A percentile compares a stretch with the other conserved stretches of the same genome.
These are phyloP conservation scores for Fistulina hepatica DNA, from an alignment of 1,284 basidiomycete species.

Conservation along the genomic window DNA sequence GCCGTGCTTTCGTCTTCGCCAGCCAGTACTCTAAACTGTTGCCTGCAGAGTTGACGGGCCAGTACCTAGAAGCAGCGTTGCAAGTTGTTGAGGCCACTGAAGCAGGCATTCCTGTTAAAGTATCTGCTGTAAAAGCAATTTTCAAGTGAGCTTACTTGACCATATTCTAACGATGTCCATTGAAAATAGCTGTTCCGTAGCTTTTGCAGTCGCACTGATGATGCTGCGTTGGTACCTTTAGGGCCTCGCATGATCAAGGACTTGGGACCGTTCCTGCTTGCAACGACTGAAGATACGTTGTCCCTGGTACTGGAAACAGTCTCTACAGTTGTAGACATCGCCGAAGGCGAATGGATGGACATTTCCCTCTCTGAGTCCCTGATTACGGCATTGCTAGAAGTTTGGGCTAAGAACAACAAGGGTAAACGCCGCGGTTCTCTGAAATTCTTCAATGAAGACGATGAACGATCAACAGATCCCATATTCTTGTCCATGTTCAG, in stretches of 20 bases:
- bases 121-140: conserved; percentile 87
- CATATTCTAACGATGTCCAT: conserved; percentile 2
- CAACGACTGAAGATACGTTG: conserved; percentile 80
- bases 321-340: conserved; percentile 66
- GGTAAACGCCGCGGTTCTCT: conserved; percentile 36
- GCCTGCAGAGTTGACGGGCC: conserved; percentile 58
- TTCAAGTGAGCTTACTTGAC: conserved; percentile 54
- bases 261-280: conserved; percentile 73
- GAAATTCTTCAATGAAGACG: not conserved
- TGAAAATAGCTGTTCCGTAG: conserved; percentile 26
- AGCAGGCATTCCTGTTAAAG: conserved; percentile 76
- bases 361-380: conserved; percentile 53
- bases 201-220: conserved; percentile 56
- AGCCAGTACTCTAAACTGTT: conserved; percentile 78
- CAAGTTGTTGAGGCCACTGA: conserved; percentile 68
- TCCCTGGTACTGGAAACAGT: conserved; percentile 86
- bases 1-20: conserved; percentile 89
- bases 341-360: conserved; percentile 61
- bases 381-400: conserved; percentile 55
- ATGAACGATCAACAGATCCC: conserved; percentile 49
- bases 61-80: conserved; percentile 82
- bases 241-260: conserved; percentile 72
- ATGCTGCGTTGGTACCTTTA: conserved; percentile 48
- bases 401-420: conserved; percentile 79
- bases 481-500: conserved; percentile 80